phyloP scores from a whole-genome alignment of 23 red algal genomes.

The Cyanidiococcus yangmingshanensis region DNA sequence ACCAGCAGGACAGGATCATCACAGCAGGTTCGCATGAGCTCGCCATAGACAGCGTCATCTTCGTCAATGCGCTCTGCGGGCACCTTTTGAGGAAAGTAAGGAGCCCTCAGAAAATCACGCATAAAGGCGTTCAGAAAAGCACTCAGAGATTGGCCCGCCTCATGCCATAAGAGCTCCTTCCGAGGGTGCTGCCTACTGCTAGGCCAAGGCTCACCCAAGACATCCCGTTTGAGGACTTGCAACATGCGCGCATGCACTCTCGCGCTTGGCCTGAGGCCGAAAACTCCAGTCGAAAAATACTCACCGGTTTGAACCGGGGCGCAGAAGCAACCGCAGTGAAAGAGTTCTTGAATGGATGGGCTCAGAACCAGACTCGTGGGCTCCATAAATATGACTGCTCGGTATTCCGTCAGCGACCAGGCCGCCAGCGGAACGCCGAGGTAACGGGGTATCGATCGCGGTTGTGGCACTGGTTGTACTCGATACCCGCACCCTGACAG shows the following conservation, averaged over 20 bases:
- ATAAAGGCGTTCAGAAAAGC: slow-evolving; percentile 26
- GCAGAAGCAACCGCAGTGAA: slow-evolving; percentile 37
- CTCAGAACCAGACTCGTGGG: slow-evolving; percentile 19
- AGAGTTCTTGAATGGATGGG: slow-evolving; percentile 23
- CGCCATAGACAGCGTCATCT: not conserved
- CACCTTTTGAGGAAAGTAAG: slow-evolving; percentile 23
- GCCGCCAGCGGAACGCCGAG: slow-evolving; percentile 9
- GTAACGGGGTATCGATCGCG: not conserved
- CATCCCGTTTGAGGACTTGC: slow-evolving; percentile 1
- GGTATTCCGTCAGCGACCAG: slow-evolving; percentile 24
- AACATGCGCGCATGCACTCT: slow-evolving; percentile 23
- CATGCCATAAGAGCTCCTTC: not conserved
- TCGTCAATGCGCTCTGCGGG: not conserved
- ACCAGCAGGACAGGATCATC: slow-evolving; percentile 8
- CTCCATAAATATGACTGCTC: slow-evolving; percentile 23
- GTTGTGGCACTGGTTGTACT: not conserved
- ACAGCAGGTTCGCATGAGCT: slow-evolving; percentile 8
- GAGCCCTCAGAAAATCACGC: slow-evolving; percentile 12
- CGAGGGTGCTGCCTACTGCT: not conserved
- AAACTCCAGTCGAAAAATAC: slow-evolving; percentile 22
- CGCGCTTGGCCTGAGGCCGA: slow-evolving; percentile 10
- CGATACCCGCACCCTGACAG: not conserved
- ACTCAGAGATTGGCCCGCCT: not conserved
- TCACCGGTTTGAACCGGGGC: slow-evolving; percentile 18
- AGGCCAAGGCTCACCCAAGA: not conserved